Evolutionary conservation across 2,329 filamentous ascomycete genomes (phyloP).

Genomic region (Cladophialophora bantiana): DNA sequence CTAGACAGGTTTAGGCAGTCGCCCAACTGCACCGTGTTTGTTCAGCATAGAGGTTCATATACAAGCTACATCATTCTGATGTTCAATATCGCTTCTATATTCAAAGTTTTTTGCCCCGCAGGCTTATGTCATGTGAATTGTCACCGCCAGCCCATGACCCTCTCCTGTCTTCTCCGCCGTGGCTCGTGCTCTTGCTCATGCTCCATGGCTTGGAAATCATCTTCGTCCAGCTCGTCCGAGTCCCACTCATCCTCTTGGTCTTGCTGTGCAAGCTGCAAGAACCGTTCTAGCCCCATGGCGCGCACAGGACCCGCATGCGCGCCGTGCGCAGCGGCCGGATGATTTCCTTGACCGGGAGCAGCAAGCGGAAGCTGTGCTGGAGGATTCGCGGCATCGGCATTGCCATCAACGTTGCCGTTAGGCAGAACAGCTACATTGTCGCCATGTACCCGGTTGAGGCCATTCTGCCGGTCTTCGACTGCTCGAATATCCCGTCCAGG

Average conservation of each 20-base stretch:
- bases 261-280: slow-evolving; percentile 59
- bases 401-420: slow-evolving; percentile 17
- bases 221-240: slow-evolving; percentile 62
- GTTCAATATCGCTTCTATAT: neutral
- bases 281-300: slow-evolving; percentile 55
- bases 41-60: neutral
- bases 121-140: neutral
- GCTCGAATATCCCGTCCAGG: slow-evolving; percentile 1
- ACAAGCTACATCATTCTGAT: neutral
- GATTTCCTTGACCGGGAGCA: slow-evolving; percentile 38
- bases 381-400: slow-evolving; percentile 5
- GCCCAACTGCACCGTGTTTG: neutral
- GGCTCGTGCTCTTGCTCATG: slow-evolving; percentile 11
- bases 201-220: slow-evolving; percentile 21
- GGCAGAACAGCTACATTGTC: neutral
- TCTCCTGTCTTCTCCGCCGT: neutral
- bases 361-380: slow-evolving; percentile 27
- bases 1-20: too few species aligned
- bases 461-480: neutral
- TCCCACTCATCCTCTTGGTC: slow-evolving; percentile 67
- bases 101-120: too few species aligned
- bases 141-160: slow-evolving; percentile 22
- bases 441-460: neutral
- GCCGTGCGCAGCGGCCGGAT: slow-evolving; percentile 14
- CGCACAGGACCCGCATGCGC: slow-evolving; percentile 31